Base-by-base conservation (phyloP, 2,329 filamentous ascomycete genomes). In the Botryotinia narcissicola region DNA sequence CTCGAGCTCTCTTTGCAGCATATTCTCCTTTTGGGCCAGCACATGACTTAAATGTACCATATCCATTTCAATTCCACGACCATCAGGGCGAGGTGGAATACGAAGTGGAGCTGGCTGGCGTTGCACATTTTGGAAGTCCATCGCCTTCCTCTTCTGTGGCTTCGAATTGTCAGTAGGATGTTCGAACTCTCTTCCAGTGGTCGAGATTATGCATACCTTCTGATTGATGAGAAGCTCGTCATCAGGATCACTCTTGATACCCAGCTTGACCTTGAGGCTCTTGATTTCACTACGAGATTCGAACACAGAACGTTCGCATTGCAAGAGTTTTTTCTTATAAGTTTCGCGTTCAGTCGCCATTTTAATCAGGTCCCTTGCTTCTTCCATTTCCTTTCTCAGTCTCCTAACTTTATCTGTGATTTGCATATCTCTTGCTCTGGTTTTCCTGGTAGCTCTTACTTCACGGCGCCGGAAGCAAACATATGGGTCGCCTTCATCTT, bases 381-480 rank as follows among this genome's bases (percentile, higher is more conserved):
- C 92, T 83, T 98, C 96, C 57, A 98, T 87, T 84, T 99, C 95
- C 78, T 92, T 92, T 72, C 96, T 91, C 80, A 99, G 85, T 81
- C 93, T 93, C 85, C 96, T 96, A 78, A 99, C 88, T 83, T 97
- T 98, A 81, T 99, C 96, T 72, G 93, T 93, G 79, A 95, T 94
- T 83, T 97, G 95, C 51, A 93, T 93, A 85, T 99, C 96, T 80
- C 96, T 91, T 78, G 93, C 94, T 80, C 96, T 89, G 54, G 96
- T 99, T 85, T 98, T 99, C 79, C 96, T 92, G 68, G 94, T 95
- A 82, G 97, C 94, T 73, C 96, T 92, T 64, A 97, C 93, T 83
- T 99, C 96, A 76, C 96, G 93, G 78, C 96, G 91, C 81, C 96
- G 90, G 88, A 99, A 99, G 84, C 96, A 99, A 80, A 99, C 95